A percentile compares a stretch with the other conserved stretches of the same genome.
Conservation (phyloP, 495 filamentous ascomycete genomes). For the Entonaema liquescens region DNA sequence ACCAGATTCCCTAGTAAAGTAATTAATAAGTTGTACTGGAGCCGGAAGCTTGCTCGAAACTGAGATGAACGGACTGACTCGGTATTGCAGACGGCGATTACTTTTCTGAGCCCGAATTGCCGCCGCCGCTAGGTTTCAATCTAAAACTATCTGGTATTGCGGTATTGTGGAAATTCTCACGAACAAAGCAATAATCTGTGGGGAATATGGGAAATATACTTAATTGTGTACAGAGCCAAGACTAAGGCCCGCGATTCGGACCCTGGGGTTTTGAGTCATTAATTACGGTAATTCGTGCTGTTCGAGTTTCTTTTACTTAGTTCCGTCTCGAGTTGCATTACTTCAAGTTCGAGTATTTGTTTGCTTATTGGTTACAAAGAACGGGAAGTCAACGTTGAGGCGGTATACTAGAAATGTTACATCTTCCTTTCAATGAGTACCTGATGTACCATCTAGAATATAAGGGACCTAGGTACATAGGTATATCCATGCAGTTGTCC, state of each 20-base stretch:
- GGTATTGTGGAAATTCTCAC: conserved; percentile 29
- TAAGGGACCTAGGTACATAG: no score
- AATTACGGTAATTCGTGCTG: conserved; percentile 17
- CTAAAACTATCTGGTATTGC: conserved; percentile 17
- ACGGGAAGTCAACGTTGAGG: not conserved
- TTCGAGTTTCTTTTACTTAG: conserved; percentile 13
- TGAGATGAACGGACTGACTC: conserved; percentile 21
- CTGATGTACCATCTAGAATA: not conserved
- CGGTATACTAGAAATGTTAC: not conserved
- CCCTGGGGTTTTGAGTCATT: conserved; percentile 39
- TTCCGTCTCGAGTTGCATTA: conserved; percentile 15
- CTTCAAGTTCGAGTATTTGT: not conserved
- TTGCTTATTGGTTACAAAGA: not conserved
- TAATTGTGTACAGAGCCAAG: conserved; percentile 12
- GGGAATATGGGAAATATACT: conserved; percentile 8
- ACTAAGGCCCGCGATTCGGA: conserved; percentile 36
- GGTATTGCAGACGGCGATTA: conserved; percentile 8
- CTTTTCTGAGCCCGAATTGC: conserved; percentile 28
- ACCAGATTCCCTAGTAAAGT: not conserved
- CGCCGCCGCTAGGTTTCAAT: conserved; percentile 16
- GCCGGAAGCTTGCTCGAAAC: conserved; percentile 11
- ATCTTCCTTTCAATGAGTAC: not conserved
- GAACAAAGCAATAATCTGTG: conserved; percentile 29
- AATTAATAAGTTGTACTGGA: not conserved
- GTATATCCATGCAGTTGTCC: not conserved